phyloP scores from a whole-genome alignment of 2,329 filamentous ascomycete species.

The Penicillium hordei region DNA sequence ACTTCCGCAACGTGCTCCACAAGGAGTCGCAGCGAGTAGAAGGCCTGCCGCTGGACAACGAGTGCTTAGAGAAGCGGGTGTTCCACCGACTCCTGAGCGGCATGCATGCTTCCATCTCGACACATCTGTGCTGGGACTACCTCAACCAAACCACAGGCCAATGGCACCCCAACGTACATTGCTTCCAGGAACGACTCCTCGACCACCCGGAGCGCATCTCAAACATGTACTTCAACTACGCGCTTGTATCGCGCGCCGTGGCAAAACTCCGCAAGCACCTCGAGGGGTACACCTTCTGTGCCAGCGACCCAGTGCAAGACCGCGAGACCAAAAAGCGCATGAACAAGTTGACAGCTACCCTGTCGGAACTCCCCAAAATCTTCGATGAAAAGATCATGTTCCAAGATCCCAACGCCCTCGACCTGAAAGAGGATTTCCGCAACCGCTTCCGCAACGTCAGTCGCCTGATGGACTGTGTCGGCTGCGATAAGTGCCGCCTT shows the following conservation, averaged over 20 bases:
- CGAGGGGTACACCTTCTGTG: constrained; percentile 85
- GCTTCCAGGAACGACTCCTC: constrained; percentile 85
- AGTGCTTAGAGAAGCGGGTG: constrained; percentile 97
- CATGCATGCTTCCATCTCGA: constrained; percentile 97
- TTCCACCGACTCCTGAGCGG: constrained; percentile 94
- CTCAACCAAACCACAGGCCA: constrained; percentile 90
- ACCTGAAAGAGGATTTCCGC: constrained; percentile 93
- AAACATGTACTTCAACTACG: constrained; percentile 99
- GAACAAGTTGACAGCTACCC: constrained; percentile 68
- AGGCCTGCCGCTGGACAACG: constrained; percentile 76
- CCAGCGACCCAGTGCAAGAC: constrained; percentile 79
- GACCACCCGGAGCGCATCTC: constrained; percentile 84
- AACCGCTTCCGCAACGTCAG: constrained; percentile 97
- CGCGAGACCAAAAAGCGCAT: constrained; percentile 77
- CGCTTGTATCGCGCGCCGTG: constrained; percentile 85
- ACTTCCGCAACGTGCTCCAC: constrained; percentile 61
- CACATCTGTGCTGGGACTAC: constrained; percentile 94
- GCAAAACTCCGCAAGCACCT: constrained; percentile 85
- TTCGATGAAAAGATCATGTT: constrained; percentile 98
- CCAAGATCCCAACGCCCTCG: constrained; percentile 63
- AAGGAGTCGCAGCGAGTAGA: constrained; percentile 47
- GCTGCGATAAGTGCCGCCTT: constrained; percentile 95
- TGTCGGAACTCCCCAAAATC: constrained; percentile 68
- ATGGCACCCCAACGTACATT: constrained; percentile 87
- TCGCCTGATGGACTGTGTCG: constrained; percentile 96